phyloP scores from a whole-genome alignment of 2,329 filamentous ascomycete species.

The Cryphonectria radicalis region DNA sequence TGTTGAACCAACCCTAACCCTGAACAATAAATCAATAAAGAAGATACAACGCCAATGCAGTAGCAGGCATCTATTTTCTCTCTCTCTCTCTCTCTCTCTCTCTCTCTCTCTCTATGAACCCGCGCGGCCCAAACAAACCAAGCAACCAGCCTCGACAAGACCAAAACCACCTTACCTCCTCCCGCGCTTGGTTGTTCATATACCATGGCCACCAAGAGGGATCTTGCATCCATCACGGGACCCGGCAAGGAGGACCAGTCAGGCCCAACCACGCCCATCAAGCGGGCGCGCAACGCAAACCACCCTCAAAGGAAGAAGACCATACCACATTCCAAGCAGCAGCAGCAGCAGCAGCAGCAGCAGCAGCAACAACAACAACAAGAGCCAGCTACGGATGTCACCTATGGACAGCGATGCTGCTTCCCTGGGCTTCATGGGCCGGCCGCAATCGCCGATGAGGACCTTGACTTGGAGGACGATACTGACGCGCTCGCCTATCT shows the following conservation, averaged over 20 bases:
- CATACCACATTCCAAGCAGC: slow-evolving; percentile 42
- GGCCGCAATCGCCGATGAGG: slow-evolving; percentile 54
- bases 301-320: slow-evolving; percentile 18
- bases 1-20: too few relatives aligned
- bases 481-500: slow-evolving; percentile 72
- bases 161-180: neutral
- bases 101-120: too few relatives aligned
- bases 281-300: slow-evolving; percentile 33
- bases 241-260: slow-evolving; percentile 31
- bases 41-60: too few relatives aligned
- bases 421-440: slow-evolving; percentile 65
- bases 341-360: slow-evolving; percentile 42
- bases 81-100: too few relatives aligned
- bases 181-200: neutral
- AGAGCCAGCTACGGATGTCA: slow-evolving; percentile 59
- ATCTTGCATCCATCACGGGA: slow-evolving; percentile 26
- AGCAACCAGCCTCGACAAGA: neutral
- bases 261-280: slow-evolving; percentile 27
- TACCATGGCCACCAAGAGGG: slow-evolving; percentile 36
- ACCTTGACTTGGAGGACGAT: slow-evolving; percentile 70
- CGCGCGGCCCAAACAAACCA: too few relatives aligned
- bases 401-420: slow-evolving; percentile 73
- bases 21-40: too few relatives aligned
- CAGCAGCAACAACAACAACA: slow-evolving; percentile 4
- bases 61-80: too few relatives aligned